Conservation (phyloP, 108 stramenopile species). For the Nannochloropsis gaditana region DNA sequence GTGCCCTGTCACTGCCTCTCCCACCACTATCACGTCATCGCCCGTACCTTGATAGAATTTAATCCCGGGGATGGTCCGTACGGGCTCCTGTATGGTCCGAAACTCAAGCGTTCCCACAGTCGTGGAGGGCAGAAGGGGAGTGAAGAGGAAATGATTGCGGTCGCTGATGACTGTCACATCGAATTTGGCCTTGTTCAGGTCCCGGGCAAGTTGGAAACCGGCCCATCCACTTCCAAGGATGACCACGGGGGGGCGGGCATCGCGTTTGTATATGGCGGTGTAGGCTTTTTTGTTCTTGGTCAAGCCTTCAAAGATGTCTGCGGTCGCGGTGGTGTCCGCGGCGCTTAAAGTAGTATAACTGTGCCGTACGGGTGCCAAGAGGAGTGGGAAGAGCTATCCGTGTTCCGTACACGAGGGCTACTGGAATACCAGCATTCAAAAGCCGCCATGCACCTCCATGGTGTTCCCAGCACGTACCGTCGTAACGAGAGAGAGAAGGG, state of each 20-base stretch:
- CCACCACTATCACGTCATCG: no score
- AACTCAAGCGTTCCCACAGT: conserved; percentile 85
- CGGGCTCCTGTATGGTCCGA: conserved; percentile 26
- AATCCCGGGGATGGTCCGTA: neutral
- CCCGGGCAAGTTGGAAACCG: conserved; percentile 37
- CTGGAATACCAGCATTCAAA: no score
- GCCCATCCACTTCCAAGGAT: conserved; percentile 43
- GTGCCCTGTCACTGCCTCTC: no score
- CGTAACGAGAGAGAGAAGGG: no score
- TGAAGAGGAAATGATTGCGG: conserved; percentile 84
- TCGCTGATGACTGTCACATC: conserved; percentile 61
- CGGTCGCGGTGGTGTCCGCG: neutral
- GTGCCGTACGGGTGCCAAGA: no score
- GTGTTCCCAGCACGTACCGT: no score
- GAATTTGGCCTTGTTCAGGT: conserved; percentile 55
- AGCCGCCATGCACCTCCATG: no score
- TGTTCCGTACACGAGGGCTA: no score
- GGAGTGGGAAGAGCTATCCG: no score
- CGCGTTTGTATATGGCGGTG: neutral
- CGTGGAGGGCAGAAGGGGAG: conserved; percentile 83
- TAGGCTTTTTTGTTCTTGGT: conserved; percentile 5
- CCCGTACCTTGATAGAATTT: neutral
- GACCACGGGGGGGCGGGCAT: conserved; percentile 16
- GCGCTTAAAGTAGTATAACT: neutral
- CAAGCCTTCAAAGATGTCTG: neutral